Base-by-base conservation (phyloP, 768 basidiomycete genomes). In the Boletellus emodensis region DNA sequence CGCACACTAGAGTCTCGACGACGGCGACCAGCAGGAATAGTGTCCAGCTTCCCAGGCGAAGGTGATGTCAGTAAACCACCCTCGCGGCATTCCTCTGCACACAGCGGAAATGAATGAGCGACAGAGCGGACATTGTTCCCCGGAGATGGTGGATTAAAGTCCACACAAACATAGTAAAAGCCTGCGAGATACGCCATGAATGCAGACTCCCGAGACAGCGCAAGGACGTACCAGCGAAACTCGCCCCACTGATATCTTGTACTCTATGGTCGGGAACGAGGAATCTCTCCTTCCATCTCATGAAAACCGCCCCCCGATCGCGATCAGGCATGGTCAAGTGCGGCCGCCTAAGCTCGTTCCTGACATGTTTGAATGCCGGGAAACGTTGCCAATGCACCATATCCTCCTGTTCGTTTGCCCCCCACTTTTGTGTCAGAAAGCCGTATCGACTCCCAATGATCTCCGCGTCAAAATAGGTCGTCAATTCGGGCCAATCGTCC, bases 221-320 rank as follows among this genome's bases (percentile, higher is more conserved):
- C 50, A 38, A 40, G 40, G 15, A 73, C 81, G 65, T 58, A 91
- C 92, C 93, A 61, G 94, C 94, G 68, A 94, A 96, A 65, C 90
- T 92, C 18, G 94, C 94, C 39, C 94, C 94, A 61, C 83, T 91
- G 71, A 97, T 95, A 67, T 94, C 91, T 67, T 90, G 84, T 28
- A 95, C 90, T 52, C 85, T 82, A 71, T 94, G 90, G 67, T 94
- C 90, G 3, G 94, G 94, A n/a, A 97, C 90, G 46, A 98, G 74
- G 70, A 96, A 97, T 61, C 85, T 77, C 71, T 98, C 95, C 71
- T 98, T 98, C 88, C 93, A 94, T 53, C 95, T 77, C 87, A 98
- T 92, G 66, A 97, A 98, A 28, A 94, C 83, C 22, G 86, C 86
- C 1, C 86, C 85, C 43, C 86, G 79, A 60, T 87, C 84, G 37